These are phyloP conservation scores for Talaromyces verruculosus DNA, from an alignment of 2,329 filamentous ascomycete species.

Conservation along the genomic window DNA sequence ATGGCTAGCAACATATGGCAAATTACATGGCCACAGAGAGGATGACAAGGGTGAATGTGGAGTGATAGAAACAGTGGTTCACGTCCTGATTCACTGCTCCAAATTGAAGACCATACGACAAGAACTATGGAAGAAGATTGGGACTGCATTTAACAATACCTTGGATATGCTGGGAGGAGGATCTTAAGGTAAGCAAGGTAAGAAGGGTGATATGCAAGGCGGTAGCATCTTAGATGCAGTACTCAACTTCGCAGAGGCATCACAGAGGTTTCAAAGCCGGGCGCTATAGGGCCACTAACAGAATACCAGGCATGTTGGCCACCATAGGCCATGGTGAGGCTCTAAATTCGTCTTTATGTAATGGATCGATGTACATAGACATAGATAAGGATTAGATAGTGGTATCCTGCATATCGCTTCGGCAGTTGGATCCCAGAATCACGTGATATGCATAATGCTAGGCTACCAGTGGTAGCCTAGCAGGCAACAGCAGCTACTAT, in stretches of 20 bases:
- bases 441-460: too few species aligned
- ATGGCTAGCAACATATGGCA: conserved; percentile 25
- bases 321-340: too few species aligned
- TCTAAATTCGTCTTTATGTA: too few species aligned
- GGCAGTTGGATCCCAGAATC: too few species aligned
- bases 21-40: conserved; percentile 13
- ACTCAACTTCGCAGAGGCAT: conserved; percentile 17
- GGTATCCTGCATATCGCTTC: conserved; percentile 24
- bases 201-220: background rate
- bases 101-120: conserved; percentile 16
- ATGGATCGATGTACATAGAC: too few species aligned
- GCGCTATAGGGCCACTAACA: too few species aligned
- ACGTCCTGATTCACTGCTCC: conserved; percentile 24
- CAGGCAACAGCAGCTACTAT: too few species aligned
- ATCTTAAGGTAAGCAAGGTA: conserved; percentile 11
- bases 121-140: conserved; percentile 23
- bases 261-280: too few species aligned
- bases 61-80: conserved; percentile 24
- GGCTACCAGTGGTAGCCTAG: too few species aligned
- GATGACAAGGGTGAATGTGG: conserved; percentile 26
- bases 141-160: conserved; percentile 26
- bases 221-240: background rate
- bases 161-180: conserved; percentile 28
- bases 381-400: conserved; percentile 24
- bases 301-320: too few species aligned